phyloP scores from a whole-genome alignment of 2,329 filamentous ascomycete species.

The Trichoderma lentiforme region DNA sequence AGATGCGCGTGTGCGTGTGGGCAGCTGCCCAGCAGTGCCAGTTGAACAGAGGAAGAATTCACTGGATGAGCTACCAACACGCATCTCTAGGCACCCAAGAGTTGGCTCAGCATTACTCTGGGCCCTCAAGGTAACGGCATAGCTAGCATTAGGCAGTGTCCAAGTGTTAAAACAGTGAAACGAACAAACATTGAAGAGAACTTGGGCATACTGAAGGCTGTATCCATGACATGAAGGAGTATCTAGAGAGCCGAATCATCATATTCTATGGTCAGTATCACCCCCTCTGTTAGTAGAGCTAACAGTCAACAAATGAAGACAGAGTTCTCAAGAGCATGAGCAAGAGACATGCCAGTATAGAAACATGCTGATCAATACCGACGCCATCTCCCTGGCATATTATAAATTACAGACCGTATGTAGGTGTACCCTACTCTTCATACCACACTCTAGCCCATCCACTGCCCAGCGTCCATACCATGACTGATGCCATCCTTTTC shows the following conservation, averaged over 20 bases:
- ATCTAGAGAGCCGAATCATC: not conserved
- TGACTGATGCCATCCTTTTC: not conserved
- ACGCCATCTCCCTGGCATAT: not conserved
- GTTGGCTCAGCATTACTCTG: not conserved
- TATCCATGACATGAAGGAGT: not conserved
- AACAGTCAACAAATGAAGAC: not conserved
- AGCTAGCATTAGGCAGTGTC: not conserved
- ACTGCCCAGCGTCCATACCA: not conserved
- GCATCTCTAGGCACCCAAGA: not conserved
- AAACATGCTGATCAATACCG: not conserved
- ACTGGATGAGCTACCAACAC: not conserved
- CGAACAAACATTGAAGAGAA: not conserved
- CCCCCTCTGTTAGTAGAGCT: not conserved
- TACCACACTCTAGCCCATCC: not conserved
- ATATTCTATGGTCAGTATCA: not conserved
- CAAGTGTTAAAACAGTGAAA: not conserved
- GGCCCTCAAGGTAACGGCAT: not conserved
- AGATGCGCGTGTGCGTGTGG: not conserved
- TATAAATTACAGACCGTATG: not conserved
- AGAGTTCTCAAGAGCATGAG: not conserved
- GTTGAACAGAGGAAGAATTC: not conserved
- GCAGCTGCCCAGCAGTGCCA: not conserved
- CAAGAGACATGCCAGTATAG: rapidly evolving
- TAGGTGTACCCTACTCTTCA: no score
- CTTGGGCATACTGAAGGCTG: not conserved